Base-by-base conservation (phyloP, 139 green algal genomes). In the Chara braunii region DNA sequence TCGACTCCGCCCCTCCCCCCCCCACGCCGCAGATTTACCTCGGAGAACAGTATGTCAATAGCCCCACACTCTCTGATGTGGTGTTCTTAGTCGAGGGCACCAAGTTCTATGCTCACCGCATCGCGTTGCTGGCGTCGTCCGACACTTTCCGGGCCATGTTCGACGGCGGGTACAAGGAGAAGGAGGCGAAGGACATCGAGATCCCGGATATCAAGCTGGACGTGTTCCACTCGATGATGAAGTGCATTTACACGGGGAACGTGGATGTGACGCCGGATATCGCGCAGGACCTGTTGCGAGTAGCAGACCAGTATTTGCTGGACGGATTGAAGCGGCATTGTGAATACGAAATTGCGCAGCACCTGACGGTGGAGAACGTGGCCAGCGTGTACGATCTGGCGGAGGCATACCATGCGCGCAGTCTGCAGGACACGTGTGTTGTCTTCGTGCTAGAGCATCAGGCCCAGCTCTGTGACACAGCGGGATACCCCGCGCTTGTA, bases 131-230 rank as follows among this genome's bases (percentile, higher is more conserved):
- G 34, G 87, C 87, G 0, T 87, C 78, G n/a, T 90, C 80, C 32
- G 86, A 96, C 42, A 86, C 87, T 32, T 97, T 97, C 82, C 67
- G 81, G 8, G 88, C 87, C 43, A 97, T 97, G 91, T 96, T 97
- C 70, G 84, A 87, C 51, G 81, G 89, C 0, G 81, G 87, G 40
- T 95, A 92, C 79, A 81, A 77, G 68, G 91, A 95, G 58, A 89
- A 85, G 53, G 72, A 92, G 34, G 88, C 86, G 2, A 71, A 59
- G 50, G 71, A 51, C 37, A 94, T 97, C 54, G 85, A 90, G 65
- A 96, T 97, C 58, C 91, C 91, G 57, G 95, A 97, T 79, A 92
- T 97, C 51, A 60, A 68, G 29, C 94, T 63, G 37, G 43, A 69
- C 18, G 87, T 93, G 2, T 96, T 95, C 61, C 80, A 94, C 70